phyloP scores from a whole-genome alignment of 1,284 basidiomycete species.

The Cutaneotrichosporon arboriforme region DNA sequence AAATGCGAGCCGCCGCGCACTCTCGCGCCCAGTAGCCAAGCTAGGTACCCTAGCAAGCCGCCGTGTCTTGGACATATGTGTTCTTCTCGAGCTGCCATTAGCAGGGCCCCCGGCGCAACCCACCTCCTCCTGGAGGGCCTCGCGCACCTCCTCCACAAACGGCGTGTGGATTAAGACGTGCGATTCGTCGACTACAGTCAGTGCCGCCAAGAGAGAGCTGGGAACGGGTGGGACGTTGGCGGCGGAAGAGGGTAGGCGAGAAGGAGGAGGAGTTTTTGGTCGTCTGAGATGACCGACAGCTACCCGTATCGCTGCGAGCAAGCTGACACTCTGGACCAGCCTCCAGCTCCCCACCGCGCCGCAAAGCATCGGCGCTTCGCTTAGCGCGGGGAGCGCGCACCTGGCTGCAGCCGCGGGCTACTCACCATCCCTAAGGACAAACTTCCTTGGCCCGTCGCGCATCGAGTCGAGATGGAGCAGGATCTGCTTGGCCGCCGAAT shows the following conservation, averaged over 20 bases:
- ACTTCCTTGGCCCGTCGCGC: constrained; percentile 34
- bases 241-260: too few relatives aligned
- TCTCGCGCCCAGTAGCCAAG: too few relatives aligned
- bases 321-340: too few relatives aligned
- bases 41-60: background rate
- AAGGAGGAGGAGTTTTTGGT: too few relatives aligned
- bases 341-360: too few relatives aligned
- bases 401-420: too few relatives aligned
- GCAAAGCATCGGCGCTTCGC: too few relatives aligned
- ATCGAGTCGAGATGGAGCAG: constrained; percentile 35
- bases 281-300: too few relatives aligned
- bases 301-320: too few relatives aligned
- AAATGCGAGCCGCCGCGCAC: too few relatives aligned
- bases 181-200: constrained; percentile 35
- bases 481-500: constrained; percentile 46
- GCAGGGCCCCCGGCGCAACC: constrained; percentile 1
- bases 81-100: constrained; percentile 41
- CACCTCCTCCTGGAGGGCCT: constrained; percentile 37
- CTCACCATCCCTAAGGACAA: constrained; percentile 38
- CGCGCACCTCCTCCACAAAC: constrained; percentile 35
- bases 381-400: too few relatives aligned
- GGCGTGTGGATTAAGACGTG: constrained; percentile 37
- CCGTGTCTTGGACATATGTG: constrained; percentile 38
- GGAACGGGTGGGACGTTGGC: too few relatives aligned
- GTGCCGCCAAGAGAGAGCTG: background rate